Conservation (phyloP, 202 grass and related monocot species). For the Brachypodium distachyon region DNA sequence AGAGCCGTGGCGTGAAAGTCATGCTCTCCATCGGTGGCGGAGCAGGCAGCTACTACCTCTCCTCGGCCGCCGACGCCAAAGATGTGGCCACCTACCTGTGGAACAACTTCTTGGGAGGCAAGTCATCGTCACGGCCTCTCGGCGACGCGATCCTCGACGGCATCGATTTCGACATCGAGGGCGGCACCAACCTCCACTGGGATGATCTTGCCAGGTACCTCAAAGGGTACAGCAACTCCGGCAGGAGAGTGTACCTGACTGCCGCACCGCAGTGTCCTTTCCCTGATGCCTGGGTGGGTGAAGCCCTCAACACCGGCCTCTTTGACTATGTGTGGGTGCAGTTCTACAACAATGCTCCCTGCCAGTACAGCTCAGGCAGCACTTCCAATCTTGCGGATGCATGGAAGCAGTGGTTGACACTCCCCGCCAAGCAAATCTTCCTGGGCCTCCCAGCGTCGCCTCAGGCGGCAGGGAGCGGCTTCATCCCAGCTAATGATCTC, state of each 20-base stretch:
- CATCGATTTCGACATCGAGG: conserved; percentile 67
- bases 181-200: conserved; percentile 28
- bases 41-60: conserved; percentile 35
- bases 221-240: conserved; percentile 23
- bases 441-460: conserved; percentile 34
- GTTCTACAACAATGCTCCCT: conserved; percentile 54
- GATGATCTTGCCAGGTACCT: conserved; percentile 45
- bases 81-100: conserved; percentile 38
- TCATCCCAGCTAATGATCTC: conserved; percentile 35
- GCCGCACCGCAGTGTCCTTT: conserved; percentile 43
- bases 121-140: conserved; percentile 40
- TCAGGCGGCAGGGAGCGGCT: conserved; percentile 27
- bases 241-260: conserved; percentile 37
- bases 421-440: conserved; percentile 27
- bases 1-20: conserved; percentile 42
- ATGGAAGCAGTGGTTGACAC: conserved; percentile 35
- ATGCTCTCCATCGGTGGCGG: conserved; percentile 52
- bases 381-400: conserved; percentile 11
- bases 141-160: conserved; percentile 34
- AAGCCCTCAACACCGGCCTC: conserved; percentile 31
- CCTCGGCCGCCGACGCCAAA: conserved; percentile 22
- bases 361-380: conserved; percentile 26
- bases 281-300: conserved; percentile 30
- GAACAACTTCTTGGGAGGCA: conserved; percentile 49
- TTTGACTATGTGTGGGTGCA: too few relatives aligned